These are phyloP conservation scores for Eucalyptus curtisii DNA, from an alignment of 345 rosid genomes.

Conservation along the genomic window DNA sequence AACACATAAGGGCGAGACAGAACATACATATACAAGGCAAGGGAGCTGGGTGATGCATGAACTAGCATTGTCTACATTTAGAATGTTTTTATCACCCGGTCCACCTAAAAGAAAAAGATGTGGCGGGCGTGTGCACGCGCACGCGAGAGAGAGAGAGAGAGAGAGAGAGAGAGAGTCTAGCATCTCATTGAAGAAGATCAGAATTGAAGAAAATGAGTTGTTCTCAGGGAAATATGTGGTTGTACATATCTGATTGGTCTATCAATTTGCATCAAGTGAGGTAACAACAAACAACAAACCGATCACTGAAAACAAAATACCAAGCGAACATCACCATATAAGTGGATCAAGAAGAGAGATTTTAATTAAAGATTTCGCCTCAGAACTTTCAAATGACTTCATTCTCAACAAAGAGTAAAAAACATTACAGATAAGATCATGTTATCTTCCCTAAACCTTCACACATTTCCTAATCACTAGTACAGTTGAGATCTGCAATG, in stretches of 20 bases:
- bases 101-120: neutral
- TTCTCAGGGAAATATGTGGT: neutral
- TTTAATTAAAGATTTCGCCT: neutral
- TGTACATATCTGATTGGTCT: neutral
- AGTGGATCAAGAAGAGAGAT: neutral
- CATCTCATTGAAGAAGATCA: neutral
- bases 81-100: neutral
- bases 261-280: neutral
- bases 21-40: neutral
- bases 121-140: accelerated
- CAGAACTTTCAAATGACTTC: neutral
- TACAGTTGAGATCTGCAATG: neutral
- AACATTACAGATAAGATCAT: neutral
- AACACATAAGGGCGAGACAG: neutral
- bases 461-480: neutral
- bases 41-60: neutral
- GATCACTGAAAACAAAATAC: neutral
- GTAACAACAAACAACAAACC: neutral
- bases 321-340: neutral
- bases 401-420: neutral
- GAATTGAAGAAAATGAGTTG: neutral
- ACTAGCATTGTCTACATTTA: neutral
- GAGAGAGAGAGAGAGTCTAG: neutral
- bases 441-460: neutral
- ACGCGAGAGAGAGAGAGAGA: too few species aligned